Percentiles rank a stretch among this genome's conserved stretches.
Conservation (phyloP, 495 filamentous ascomycete species). For the Massariosphaeria phaeospora region DNA sequence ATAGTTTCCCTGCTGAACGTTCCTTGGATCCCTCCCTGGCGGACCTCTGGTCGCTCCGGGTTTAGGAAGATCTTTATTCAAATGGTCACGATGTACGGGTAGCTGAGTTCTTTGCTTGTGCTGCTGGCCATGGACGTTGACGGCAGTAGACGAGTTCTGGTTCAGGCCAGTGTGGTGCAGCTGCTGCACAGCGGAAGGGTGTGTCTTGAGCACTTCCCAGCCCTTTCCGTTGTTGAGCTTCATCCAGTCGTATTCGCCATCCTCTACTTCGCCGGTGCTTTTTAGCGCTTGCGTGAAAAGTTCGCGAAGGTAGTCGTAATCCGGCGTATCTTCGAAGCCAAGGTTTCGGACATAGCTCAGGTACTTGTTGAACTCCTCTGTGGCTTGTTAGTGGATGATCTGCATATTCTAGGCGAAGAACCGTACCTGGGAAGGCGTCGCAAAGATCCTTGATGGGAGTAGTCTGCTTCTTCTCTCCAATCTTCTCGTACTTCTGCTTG, state of each 20-base stretch:
- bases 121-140: slow-evolving; percentile 65
- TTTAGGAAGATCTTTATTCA: slow-evolving; percentile 70
- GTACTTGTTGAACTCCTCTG: slow-evolving; percentile 96
- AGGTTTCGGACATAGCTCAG: slow-evolving; percentile 95
- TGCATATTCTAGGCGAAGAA: background rate
- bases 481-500: slow-evolving; percentile 99
- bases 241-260: slow-evolving; percentile 99
- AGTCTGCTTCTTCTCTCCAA: slow-evolving; percentile 99
- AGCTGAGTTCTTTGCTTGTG: slow-evolving; percentile 46
- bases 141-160: slow-evolving; percentile 54
- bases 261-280: slow-evolving; percentile 88
- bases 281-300: slow-evolving; percentile 96
- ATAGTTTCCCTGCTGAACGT: slow-evolving; percentile 22
- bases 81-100: slow-evolving; percentile 63
- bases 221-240: slow-evolving; percentile 93
- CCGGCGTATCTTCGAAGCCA: slow-evolving; percentile 95
- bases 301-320: slow-evolving; percentile 97
- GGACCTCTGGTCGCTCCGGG: slow-evolving; percentile 54
- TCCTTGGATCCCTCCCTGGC: slow-evolving; percentile 45
- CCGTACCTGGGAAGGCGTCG: slow-evolving; percentile 79
- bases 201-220: slow-evolving; percentile 85
- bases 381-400: slow-evolving; percentile 18
- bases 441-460: slow-evolving; percentile 95
- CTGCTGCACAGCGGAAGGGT: slow-evolving; percentile 63
- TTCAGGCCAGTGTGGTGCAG: slow-evolving; percentile 73